These are phyloP conservation scores for Mentha longifolia DNA, from an alignment of 257 asterid species.

Conservation along the genomic window DNA sequence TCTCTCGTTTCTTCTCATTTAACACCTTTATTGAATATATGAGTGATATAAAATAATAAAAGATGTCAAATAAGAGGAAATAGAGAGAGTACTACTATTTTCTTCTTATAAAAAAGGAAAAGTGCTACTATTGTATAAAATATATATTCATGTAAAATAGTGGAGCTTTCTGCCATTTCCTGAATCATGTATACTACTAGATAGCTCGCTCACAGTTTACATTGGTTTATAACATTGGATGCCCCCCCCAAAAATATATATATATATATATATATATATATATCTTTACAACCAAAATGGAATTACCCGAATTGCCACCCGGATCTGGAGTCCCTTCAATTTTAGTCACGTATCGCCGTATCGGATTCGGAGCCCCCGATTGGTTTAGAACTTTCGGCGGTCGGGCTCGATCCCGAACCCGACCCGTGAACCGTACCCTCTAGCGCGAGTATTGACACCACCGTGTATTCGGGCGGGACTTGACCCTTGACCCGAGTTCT, in stretches of 20 bases:
- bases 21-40: too few species aligned
- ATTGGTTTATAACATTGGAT: neutral
- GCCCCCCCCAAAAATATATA: too few species aligned
- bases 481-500: constrained; percentile 30
- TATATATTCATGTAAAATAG: too few species aligned
- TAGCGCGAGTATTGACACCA: neutral
- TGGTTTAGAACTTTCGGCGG: neutral
- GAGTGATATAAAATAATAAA: too few species aligned
- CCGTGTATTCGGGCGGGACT: constrained; percentile 4
- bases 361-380: constrained; percentile 3
- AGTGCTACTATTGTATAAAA: too few species aligned
- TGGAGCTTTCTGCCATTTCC: neutral
- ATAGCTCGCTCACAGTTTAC: neutral
- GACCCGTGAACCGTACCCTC: constrained; percentile 1
- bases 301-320: neutral
- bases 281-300: constrained; percentile 9
- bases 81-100: too few species aligned
- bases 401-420: neutral
- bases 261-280: neutral
- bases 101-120: too few species aligned
- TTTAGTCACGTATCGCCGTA: neutral
- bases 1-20: too few species aligned
- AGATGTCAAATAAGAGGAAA: too few species aligned
- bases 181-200: neutral
- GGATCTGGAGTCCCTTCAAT: neutral